These are phyloP conservation scores for Clonostachys solani DNA, from an alignment of 2,329 filamentous ascomycete species.

Conservation along the genomic window DNA sequence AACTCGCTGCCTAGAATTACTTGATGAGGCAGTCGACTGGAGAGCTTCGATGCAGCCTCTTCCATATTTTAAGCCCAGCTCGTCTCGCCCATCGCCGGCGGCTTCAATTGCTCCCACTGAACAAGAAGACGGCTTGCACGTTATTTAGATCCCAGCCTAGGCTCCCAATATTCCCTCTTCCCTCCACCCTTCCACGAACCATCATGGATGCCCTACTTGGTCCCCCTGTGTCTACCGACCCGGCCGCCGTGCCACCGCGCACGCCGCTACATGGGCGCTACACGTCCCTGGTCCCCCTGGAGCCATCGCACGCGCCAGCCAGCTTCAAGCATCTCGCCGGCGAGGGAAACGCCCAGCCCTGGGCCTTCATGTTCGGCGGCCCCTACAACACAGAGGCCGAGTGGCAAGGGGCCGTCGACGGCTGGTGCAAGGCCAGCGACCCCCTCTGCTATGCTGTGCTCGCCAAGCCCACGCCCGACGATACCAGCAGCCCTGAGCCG, in stretches of 20 bases:
- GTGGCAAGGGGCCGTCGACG: constrained; percentile 10
- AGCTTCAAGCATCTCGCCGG: constrained; percentile 25
- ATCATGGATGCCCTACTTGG: constrained; percentile 4
- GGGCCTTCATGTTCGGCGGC: constrained; percentile 24
- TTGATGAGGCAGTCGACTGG: no score
- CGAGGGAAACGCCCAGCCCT: constrained; percentile 18
- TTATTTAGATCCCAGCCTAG: no score
- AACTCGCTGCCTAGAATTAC: no score
- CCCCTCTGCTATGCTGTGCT: constrained; percentile 39
- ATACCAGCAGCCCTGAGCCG: constrained; percentile 17
- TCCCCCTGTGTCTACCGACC: constrained; percentile 7
- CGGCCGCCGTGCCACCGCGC: constrained; percentile 9
- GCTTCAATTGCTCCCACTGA: no score
- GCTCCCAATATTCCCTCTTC: no score
- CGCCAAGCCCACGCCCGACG: constrained; percentile 12
- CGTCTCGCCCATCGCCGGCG: no score
- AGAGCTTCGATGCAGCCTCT: no score
- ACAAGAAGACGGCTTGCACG: no score
- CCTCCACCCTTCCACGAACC: no score
- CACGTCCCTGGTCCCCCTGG: constrained; percentile 21
- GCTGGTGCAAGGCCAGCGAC: constrained; percentile 20
- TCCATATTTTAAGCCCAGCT: no score
- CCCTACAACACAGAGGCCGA: constrained; percentile 14
- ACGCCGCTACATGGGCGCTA: constrained; percentile 18
- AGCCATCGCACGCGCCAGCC: constrained; percentile 14